phyloP scores from a whole-genome alignment of 495 filamentous ascomycete genomes.

The Annulohypoxylon bovei region DNA sequence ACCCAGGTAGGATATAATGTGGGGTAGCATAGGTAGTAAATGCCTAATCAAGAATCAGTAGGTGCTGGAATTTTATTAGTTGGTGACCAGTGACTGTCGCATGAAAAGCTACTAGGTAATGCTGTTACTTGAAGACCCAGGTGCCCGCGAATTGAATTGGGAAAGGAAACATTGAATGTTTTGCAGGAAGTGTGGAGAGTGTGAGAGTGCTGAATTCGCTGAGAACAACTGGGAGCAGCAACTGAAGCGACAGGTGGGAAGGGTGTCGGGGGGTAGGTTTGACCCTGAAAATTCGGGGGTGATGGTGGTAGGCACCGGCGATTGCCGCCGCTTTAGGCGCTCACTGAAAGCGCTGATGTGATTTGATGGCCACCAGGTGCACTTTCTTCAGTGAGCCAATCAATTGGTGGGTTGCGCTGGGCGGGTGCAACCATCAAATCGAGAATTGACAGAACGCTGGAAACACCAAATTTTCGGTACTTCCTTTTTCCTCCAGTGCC shows the following conservation, averaged over 20 bases:
- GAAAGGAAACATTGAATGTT: neutral
- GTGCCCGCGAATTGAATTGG: neutral
- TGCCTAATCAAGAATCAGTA: neutral
- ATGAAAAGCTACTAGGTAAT: too few relatives aligned
- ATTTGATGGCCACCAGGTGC: conserved; percentile 37
- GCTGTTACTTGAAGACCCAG: neutral
- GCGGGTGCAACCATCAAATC: conserved; percentile 45
- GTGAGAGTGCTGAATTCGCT: conserved; percentile 22
- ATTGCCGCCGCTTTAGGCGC: conserved; percentile 47
- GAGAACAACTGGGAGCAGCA: conserved; percentile 10
- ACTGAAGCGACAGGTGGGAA: conserved; percentile 21
- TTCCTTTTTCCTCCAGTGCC: conserved; percentile 22
- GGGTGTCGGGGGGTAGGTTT: conserved; percentile 45
- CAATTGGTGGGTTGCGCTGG: conserved; percentile 32
- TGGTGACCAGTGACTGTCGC: conserved; percentile 10
- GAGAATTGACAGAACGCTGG: conserved; percentile 31
- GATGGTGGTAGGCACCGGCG: conserved; percentile 33
- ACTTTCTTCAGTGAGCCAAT: conserved; percentile 41
- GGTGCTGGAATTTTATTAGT: conserved; percentile 28
- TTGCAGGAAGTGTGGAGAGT: neutral
- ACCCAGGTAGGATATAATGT: neutral
- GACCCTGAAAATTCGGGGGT: conserved; percentile 45
- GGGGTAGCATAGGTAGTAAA: conserved; percentile 21
- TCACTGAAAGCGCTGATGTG: conserved; percentile 37
- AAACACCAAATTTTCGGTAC: conserved; percentile 41